Evolutionary conservation across 2,329 filamentous ascomycete genomes (phyloP).

Genomic region (Apiospora arundinis): DNA sequence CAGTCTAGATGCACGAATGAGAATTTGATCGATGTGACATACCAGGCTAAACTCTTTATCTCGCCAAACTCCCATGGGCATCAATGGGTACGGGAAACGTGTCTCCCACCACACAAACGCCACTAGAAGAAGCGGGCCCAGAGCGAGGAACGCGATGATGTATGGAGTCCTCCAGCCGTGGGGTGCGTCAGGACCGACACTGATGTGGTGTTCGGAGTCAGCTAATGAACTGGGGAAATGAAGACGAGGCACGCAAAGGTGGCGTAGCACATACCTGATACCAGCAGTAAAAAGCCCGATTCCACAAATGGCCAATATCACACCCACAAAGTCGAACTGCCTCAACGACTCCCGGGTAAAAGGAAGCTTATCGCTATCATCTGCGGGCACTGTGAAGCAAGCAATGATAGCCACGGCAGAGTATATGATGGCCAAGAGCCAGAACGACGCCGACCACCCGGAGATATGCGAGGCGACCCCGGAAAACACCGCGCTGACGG

Average conservation of each 20-base stretch:
- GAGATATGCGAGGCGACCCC: conserved; percentile 67
- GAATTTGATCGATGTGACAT: conserved; percentile 30
- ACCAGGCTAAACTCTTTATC: conserved; percentile 70
- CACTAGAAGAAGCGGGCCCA: conserved; percentile 62
- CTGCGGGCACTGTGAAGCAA: conserved; percentile 66
- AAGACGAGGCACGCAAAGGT: conserved; percentile 42
- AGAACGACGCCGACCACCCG: conserved; percentile 69
- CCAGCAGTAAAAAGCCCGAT: conserved; percentile 70
- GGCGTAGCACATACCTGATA: conserved; percentile 45
- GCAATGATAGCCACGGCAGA: conserved; percentile 63
- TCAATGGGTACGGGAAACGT: conserved; percentile 54
- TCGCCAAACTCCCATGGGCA: conserved; percentile 62
- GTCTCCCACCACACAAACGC: conserved; percentile 69
- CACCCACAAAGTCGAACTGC: conserved; percentile 67
- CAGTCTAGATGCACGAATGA: background rate
- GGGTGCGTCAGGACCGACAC: background rate
- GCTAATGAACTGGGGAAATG: background rate
- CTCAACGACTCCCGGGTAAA: conserved; percentile 51
- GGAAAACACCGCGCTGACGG: conserved; percentile 56
- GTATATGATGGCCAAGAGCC: conserved; percentile 68
- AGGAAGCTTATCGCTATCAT: conserved; percentile 42
- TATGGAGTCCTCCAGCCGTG: conserved; percentile 68
- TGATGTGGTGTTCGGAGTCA: background rate
- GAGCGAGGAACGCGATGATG: conserved; percentile 66
- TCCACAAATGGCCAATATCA: conserved; percentile 65